Percentiles rank a stretch among this genome's conserved stretches.
Conservation (phyloP, 305 asterid species). For the Fraxinus paxiana region DNA sequence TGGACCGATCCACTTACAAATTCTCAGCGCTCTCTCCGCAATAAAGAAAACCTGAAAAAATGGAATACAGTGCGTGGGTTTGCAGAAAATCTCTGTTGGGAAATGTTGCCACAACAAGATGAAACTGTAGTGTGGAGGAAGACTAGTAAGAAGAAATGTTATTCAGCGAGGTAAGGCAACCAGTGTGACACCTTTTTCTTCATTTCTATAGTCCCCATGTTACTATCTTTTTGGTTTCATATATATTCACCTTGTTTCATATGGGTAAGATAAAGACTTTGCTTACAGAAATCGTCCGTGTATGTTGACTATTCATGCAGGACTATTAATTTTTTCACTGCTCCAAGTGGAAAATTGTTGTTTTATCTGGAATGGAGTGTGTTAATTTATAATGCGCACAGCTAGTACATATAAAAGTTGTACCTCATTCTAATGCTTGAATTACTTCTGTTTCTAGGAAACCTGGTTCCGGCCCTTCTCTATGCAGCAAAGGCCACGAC, state of each 20-base stretch:
- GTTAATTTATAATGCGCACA: background rate
- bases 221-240: background rate
- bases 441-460: constrained; percentile 55
- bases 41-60: constrained; percentile 70
- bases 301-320: background rate
- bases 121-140: constrained; percentile 96
- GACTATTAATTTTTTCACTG: constrained; percentile 2
- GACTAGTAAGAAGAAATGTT: constrained; percentile 67
- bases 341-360: background rate
- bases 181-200: background rate
- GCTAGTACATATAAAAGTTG: constrained; percentile 7
- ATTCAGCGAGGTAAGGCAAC: constrained; percentile 58
- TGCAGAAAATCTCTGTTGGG: constrained; percentile 90
- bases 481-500: constrained; percentile 76
- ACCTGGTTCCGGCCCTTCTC: constrained; percentile 53
- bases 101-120: constrained; percentile 84
- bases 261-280: background rate
- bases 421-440: constrained; percentile 15
- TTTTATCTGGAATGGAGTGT: background rate
- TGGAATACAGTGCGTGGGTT: constrained; percentile 69
- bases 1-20: constrained; percentile 87
- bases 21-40: constrained; percentile 62
- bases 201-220: background rate
- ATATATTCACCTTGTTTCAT: background rate
- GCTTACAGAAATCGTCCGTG: background rate